Base-by-base conservation (phyloP, 2,329 filamentous ascomycete species). In the Teratosphaeriaceae sp. region DNA sequence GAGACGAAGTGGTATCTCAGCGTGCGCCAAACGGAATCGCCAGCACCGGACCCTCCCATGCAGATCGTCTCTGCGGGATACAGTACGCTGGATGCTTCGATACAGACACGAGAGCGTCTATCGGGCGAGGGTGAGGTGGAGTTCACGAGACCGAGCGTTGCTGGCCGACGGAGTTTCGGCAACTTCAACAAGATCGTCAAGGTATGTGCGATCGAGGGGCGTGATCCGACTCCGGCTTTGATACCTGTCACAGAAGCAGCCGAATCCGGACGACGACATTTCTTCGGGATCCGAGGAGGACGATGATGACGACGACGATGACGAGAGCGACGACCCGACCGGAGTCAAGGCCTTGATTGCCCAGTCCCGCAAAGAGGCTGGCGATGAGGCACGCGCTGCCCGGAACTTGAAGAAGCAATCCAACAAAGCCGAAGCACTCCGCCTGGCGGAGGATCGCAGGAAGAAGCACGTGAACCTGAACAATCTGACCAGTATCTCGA, bases 1-100 rank as follows among this genome's bases (percentile, higher is more conserved):
- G 85, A 89, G 61, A 83, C 82, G 15, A 80, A 82, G 60, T 90
- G 85, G 85, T 82, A 85, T 15, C 67, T 89, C 43, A 80, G 79
- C 47, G 73, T 78, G 40, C 67, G 69, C 37, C 65, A 72, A 41
- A 55, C 52, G 62, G 68, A 44, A 56, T 66, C 44, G 11, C 30
- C 46, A 3, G 40, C 42, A 2, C 68, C 55, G 24, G 56, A 62
- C 39, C 60, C 62, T 12, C 56, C 78, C 41, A 72, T 70, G 51
- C 58, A 58, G 19, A 72, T 89, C 26, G 75, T 85, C 37, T 80
- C 80, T 49, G 73, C 75, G 44, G 76, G 78, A 15, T 81, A 73
- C 61, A 73, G 74, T 9, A 65, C 65, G 42, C 64, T 78, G 24
- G 74, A 76, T 55, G 52, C 51, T 18, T 49, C 54, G 7, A 47